Base-by-base conservation (phyloP, 257 asterid genomes). In the Echites panduratus region DNA sequence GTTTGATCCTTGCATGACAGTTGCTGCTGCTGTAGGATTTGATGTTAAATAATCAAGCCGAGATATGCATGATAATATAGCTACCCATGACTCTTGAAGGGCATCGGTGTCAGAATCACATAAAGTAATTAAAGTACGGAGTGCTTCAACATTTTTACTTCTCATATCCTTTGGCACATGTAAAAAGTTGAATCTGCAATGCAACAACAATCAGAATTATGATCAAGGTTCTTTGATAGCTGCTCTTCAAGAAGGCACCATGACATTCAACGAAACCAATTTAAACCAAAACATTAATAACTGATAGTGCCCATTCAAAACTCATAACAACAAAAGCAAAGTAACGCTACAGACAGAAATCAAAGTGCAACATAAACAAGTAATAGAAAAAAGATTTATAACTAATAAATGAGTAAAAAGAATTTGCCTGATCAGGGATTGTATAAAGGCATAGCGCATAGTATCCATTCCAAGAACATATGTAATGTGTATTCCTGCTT, bases 111-210 rank as follows among this genome's bases (percentile, higher is more conserved):
- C 99, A 63, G 92, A 81, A 87, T 90, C 97, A 78, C 98, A 95
- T 81, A 95, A 83, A 66, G 85, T 52, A 80, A 95, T 85, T 32
- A 95, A 88, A 41, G 96, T 89, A 71, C 99, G 96, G 38, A 95
- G 91, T 72, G 98, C 99, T 81, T 95, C 99, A 44, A 92, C 96
- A 80, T 95, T 92, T 82, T 95, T 95, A 66, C 96, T 89, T 61
- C 89, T 94, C 97, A 95, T 95, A 79, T 95, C 99, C 85, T 89
- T 89, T 70, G 99, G 99, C 56, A 93, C 97, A 76, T 95, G 99
- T 68, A 95, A 81, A 85, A 92, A 93, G 83, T 87, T 95, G 78
- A 89, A 93, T 89, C 99, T 92, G 91, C 84, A 80, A 68, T 41
- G 50, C 77, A 73, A 66, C 79, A 87, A 78, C 11, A 75, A 68